phyloP scores from a whole-genome alignment of 768 basidiomycete genomes.

The Lentinula detonsa region DNA sequence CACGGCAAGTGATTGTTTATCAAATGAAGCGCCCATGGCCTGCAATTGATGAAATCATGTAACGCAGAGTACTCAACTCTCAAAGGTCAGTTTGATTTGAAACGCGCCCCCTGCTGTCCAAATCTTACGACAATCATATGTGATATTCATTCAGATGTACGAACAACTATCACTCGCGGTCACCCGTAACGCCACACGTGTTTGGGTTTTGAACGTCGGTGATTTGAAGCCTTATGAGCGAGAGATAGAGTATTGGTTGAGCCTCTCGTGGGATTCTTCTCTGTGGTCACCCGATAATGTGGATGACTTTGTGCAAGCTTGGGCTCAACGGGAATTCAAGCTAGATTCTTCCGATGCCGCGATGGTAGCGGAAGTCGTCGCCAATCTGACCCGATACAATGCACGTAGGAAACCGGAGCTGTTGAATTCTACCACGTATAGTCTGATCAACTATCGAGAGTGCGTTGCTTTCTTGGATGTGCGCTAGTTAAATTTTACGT shows the following conservation, averaged over 20 bases:
- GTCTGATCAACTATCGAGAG: slow-evolving; percentile 65
- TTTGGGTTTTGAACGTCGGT: slow-evolving; percentile 75
- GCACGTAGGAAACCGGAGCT: slow-evolving; percentile 63
- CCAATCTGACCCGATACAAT: slow-evolving; percentile 50
- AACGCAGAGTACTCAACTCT: slow-evolving; percentile 42
- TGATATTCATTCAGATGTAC: slow-evolving; percentile 31
- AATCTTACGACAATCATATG: not conserved
- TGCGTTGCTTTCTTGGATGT: slow-evolving; percentile 23
- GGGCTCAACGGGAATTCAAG: slow-evolving; percentile 65
- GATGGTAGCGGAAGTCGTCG: slow-evolving; percentile 45
- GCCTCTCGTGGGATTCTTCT: slow-evolving; percentile 53
- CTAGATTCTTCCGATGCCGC: slow-evolving; percentile 30
- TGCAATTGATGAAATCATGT: not conserved
- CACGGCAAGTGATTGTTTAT: slow-evolving; percentile 28
- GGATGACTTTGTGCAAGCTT: slow-evolving; percentile 42
- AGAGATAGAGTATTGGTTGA: slow-evolving; percentile 64
- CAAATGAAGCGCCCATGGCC: not conserved
- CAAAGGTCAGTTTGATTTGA: slow-evolving; percentile 28
- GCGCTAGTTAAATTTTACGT: not conserved
- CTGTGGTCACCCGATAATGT: slow-evolving; percentile 51
- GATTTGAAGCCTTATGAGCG: slow-evolving; percentile 73
- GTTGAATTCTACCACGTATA: slow-evolving; percentile 54
- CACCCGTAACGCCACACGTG: slow-evolving; percentile 46
- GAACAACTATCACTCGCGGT: slow-evolving; percentile 68
- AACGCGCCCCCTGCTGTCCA: not conserved